Evolutionary conservation across 306 rosid species (phyloP), one percentile per base, ranked within the genome.

Genomic region (Glycine tomentella): DNA sequence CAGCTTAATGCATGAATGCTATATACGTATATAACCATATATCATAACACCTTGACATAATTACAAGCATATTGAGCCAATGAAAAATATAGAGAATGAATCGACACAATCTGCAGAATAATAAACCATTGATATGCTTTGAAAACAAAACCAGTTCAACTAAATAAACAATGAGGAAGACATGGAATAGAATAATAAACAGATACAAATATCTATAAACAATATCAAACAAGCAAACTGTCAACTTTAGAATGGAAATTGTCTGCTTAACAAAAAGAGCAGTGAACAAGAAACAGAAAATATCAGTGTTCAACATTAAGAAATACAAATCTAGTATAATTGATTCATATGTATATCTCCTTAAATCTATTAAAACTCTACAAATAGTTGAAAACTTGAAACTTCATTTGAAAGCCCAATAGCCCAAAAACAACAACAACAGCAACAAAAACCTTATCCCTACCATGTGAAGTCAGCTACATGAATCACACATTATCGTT

Each of bases 91-190:
- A 57, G 48, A 77, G 58, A 63, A 46, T 61, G 20, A 46, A 55
- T 46, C 3, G 8, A 56, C 42, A 50, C 38, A 65, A 13, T 20
- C 33, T 73, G 64, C 11, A 56, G 69, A 49, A 50, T 13, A 40
- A 50, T 13, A 78, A 25, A 67, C 4, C 48, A 34, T 42, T 76
- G 64, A 49, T 61, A 44, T 58, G 45, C 69, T 69, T 42, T 15
- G 31, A 68, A 34, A 58, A 76, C n/a, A 44, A 40, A 72, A 65
- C 44, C 10, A n/a, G 75, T 77, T 42, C 61, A 44, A 58, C 42
- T 52, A n/a, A 44, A 51, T 52, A 70, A 57, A 66, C 33, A 63
- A 12, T 6, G 6, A 70, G 12, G 31, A 59, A 34, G 48, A 40
- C 55, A 1, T 2, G 67, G 31, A 57, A 74, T 10, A 46, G 14